phyloP scores from a whole-genome alignment of 2,329 filamentous ascomycete species.

The Claviceps spartinae region DNA sequence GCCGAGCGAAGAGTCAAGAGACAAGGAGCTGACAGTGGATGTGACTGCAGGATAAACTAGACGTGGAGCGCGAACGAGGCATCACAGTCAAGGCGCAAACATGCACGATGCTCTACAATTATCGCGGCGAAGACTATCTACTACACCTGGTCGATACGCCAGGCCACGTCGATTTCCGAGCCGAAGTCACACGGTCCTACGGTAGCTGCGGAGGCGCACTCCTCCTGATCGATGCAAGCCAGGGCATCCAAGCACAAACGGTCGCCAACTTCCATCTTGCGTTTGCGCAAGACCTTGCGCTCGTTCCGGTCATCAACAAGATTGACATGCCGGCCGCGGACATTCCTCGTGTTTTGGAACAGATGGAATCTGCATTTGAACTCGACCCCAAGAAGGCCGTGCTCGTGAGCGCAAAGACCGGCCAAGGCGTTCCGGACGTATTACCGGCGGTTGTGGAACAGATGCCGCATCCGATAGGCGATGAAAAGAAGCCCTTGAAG shows the following conservation, averaged over 20 bases:
- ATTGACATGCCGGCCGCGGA: slow-evolving; percentile 87
- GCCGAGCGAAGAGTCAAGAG: too few species aligned
- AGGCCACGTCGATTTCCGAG: slow-evolving; percentile 93
- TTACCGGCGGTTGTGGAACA: slow-evolving; percentile 75
- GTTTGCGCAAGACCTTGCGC: slow-evolving; percentile 74
- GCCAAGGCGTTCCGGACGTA: slow-evolving; percentile 70
- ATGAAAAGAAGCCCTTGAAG: slow-evolving; percentile 57
- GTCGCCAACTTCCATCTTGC: slow-evolving; percentile 98
- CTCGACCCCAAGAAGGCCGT: slow-evolving; percentile 60
- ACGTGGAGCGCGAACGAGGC: slow-evolving; percentile 51
- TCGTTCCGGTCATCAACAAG: slow-evolving; percentile 94
- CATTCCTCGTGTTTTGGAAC: slow-evolving; percentile 68
- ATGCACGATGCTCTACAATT: slow-evolving; percentile 90
- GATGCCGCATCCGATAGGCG: slow-evolving; percentile 68
- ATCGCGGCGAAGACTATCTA: slow-evolving; percentile 77
- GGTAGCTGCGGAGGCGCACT: slow-evolving; percentile 89
- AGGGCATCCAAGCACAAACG: slow-evolving; percentile 94
- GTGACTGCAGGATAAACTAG: slow-evolving; percentile 55
- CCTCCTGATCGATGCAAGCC: slow-evolving; percentile 86
- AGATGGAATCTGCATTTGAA: slow-evolving; percentile 80
- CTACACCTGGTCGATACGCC: slow-evolving; percentile 94
- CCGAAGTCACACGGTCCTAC: slow-evolving; percentile 91
- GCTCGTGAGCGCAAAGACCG: slow-evolving; percentile 82
- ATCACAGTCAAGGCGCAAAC: slow-evolving; percentile 99
- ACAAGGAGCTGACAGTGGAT: not conserved